phyloP scores from a whole-genome alignment of 495 filamentous ascomycete genomes.

The Neurospora sp. region DNA sequence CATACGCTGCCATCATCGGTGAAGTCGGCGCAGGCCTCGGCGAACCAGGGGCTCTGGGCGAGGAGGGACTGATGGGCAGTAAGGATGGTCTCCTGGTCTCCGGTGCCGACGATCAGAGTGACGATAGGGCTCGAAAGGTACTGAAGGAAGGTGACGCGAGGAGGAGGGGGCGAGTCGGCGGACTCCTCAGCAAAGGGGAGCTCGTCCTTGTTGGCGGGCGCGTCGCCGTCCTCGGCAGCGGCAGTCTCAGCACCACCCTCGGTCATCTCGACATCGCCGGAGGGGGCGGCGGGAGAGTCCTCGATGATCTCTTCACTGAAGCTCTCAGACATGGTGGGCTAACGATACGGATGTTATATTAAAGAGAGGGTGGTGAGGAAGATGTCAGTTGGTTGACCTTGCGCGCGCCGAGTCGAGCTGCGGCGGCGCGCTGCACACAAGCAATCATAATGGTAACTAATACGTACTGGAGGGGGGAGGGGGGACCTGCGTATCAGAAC shows the following conservation, averaged over 20 bases:
- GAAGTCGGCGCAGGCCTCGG: constrained; percentile 49
- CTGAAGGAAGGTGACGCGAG: constrained; percentile 37
- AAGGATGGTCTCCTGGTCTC: constrained; percentile 49
- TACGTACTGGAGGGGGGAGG: not conserved
- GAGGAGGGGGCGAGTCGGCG: constrained; percentile 23
- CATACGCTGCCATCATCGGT: constrained; percentile 40
- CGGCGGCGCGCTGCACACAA: not conserved
- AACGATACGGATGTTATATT: not conserved
- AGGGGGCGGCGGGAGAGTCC: constrained; percentile 21
- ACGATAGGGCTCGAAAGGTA: constrained; percentile 74
- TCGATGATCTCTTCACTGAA: constrained; percentile 26
- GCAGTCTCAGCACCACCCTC: constrained; percentile 16
- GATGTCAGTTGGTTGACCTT: not conserved
- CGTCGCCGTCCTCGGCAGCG: constrained; percentile 8
- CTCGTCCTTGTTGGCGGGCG: constrained; percentile 14
- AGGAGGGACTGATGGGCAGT: constrained; percentile 75
- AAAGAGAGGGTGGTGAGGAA: not conserved
- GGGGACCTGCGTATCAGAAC: not conserved
- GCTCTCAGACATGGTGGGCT: constrained; percentile 28
- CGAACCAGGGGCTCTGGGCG: constrained; percentile 61
- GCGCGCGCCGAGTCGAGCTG: not conserved
- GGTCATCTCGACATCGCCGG: constrained; percentile 42
- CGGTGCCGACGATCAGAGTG: constrained; percentile 59
- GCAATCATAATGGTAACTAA: not conserved
- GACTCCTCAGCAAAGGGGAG: constrained; percentile 34